phyloP scores from a whole-genome alignment of 768 basidiomycete species.

The Lactarius hatsudake region DNA sequence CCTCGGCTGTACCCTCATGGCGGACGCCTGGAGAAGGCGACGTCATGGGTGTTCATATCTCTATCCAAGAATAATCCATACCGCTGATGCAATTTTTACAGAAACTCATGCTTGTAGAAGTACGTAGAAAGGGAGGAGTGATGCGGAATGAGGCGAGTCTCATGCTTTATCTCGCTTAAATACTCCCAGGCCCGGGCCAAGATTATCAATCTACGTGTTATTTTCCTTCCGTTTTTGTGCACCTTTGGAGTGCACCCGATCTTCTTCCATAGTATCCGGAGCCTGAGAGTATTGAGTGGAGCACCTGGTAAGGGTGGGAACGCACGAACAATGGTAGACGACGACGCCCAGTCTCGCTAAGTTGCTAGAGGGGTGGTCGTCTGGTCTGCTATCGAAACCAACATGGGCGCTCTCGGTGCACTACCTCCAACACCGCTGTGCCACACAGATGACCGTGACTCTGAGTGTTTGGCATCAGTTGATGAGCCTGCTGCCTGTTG shows the following conservation, averaged over 20 bases:
- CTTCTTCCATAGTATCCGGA: not conserved
- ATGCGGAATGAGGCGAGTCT: not conserved
- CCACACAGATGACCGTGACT: not conserved
- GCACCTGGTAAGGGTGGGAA: not conserved
- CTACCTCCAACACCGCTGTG: not conserved
- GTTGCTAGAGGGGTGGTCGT: not conserved
- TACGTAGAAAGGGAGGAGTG: not conserved
- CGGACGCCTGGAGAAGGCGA: slow-evolving; percentile 32
- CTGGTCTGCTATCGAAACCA: not conserved
- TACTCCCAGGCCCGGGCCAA: not conserved
- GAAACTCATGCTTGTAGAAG: slow-evolving; percentile 42
- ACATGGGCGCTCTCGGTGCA: not conserved
- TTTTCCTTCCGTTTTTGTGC: not conserved
- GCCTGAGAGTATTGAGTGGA: not conserved
- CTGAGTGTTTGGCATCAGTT: not conserved
- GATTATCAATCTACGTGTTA: not conserved
- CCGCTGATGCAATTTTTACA: slow-evolving; percentile 58
- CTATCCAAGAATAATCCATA: slow-evolving; percentile 27
- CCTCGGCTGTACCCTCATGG: slow-evolving; percentile 38
- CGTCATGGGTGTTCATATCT: not conserved
- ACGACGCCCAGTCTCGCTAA: not conserved
- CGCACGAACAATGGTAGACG: not conserved
- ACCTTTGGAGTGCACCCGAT: not conserved
- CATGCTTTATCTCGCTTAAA: not conserved
- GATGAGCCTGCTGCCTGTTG: not conserved